phyloP scores from a whole-genome alignment of 495 filamentous ascomycete species.

The Cairneyella variabilis region DNA sequence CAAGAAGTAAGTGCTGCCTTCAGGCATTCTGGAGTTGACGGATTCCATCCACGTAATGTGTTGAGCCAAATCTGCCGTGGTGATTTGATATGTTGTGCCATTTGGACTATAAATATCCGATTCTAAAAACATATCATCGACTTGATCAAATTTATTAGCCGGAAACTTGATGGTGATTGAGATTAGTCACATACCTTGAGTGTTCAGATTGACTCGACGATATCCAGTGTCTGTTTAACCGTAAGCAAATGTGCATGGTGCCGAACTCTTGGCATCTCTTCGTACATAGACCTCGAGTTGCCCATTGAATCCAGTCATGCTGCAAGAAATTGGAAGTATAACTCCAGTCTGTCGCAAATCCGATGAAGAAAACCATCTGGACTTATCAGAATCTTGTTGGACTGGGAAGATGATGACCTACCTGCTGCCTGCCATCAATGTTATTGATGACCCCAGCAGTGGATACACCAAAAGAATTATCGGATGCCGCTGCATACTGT shows the following conservation, averaged over 20 bases:
- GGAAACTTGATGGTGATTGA: background rate
- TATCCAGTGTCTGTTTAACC: constrained; percentile 40
- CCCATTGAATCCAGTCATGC: constrained; percentile 60
- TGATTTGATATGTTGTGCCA: constrained; percentile 46
- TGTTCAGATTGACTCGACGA: constrained; percentile 52
- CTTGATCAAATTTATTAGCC: constrained; percentile 30
- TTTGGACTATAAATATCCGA: constrained; percentile 48
- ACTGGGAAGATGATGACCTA: background rate
- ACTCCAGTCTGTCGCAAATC: constrained; percentile 52
- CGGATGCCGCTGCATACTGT: constrained; percentile 37
- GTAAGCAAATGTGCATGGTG: background rate
- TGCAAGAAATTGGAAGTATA: constrained; percentile 51
- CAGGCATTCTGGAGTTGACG: no score
- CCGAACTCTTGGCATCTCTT: background rate
- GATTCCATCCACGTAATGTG: constrained; percentile 45
- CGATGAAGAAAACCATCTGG: constrained; percentile 60
- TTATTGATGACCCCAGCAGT: constrained; percentile 61
- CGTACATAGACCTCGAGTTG: constrained; percentile 47
- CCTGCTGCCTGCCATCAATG: constrained; percentile 42
- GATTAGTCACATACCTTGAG: constrained; percentile 33
- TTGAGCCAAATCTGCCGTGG: constrained; percentile 41
- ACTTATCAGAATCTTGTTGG: constrained; percentile 18
- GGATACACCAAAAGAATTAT: constrained; percentile 9
- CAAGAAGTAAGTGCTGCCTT: constrained; percentile 51
- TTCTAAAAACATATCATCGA: constrained; percentile 60